Evolutionary conservation across 2,329 filamentous ascomycete genomes (phyloP).

Genomic region (Xylaria sp.): DNA sequence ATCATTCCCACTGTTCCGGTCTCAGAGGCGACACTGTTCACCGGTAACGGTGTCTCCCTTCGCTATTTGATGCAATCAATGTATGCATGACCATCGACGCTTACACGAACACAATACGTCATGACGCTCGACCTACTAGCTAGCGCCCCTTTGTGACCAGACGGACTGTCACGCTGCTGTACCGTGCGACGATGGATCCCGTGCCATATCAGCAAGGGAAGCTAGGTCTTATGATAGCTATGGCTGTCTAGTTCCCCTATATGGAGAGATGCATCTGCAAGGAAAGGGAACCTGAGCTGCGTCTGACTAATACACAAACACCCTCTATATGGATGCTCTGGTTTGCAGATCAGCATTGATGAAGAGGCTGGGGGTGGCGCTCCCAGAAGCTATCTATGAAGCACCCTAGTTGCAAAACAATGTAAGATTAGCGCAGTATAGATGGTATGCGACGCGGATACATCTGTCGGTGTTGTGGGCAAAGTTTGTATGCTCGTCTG

Average conservation of each 20-base stretch:
- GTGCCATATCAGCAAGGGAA: neutral
- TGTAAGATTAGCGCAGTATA: neutral
- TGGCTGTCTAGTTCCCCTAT: neutral
- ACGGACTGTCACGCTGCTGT: neutral
- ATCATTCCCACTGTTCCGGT: neutral
- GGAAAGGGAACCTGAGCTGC: neutral
- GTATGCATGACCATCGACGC: neutral
- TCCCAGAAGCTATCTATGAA: neutral
- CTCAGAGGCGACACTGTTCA: neutral
- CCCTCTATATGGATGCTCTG: neutral
- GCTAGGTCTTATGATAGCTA: neutral
- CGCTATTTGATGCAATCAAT: neutral
- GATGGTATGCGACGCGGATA: neutral
- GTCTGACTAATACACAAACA: neutral
- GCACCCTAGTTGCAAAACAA: neutral
- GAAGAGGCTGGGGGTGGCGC: neutral
- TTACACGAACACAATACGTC: neutral
- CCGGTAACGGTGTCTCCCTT: neutral
- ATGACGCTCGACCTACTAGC: neutral
- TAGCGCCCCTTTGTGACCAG: too few species aligned
- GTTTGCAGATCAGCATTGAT: neutral
- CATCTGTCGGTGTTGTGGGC: neutral
- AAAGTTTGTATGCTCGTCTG: neutral
- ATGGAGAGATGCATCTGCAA: neutral
- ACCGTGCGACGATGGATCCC: neutral